A percentile compares a stretch with the other conserved stretches of the same genome.
Conservation (phyloP, 2,329 filamentous ascomycete species). For the Gremmenia infestans region DNA sequence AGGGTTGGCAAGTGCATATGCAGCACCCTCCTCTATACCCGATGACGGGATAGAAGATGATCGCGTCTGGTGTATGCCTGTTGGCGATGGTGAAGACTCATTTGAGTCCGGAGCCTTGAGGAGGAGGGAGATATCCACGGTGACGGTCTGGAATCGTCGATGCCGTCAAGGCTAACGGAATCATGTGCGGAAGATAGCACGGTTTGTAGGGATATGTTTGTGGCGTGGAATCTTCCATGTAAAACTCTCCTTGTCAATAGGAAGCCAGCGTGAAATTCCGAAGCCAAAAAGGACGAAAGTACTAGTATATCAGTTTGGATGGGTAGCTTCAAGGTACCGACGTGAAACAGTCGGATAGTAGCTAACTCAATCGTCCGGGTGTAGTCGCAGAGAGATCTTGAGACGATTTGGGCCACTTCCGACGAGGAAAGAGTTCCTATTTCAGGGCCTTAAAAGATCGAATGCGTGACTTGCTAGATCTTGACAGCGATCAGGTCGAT, state of each 20-base stretch:
- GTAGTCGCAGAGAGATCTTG: constrained; percentile 27
- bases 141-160: constrained; percentile 48
- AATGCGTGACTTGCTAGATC: constrained; percentile 39
- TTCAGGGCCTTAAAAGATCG: constrained; percentile 36
- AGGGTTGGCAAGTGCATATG: constrained; percentile 22
- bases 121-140: constrained; percentile 92
- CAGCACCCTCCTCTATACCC: constrained; percentile 19
- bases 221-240: constrained; percentile 10
- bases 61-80: constrained; percentile 33
- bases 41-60: constrained; percentile 26
- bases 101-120: constrained; percentile 72
- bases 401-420: constrained; percentile 26
- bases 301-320: constrained; percentile 14
- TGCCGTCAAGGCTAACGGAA: constrained; percentile 32
- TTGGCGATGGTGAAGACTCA: constrained; percentile 55
- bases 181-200: constrained; percentile 27
- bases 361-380: constrained; percentile 17
- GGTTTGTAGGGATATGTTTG: constrained; percentile 14
- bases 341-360: constrained; percentile 24
- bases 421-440: constrained; percentile 30
- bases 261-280: constrained; percentile 10
- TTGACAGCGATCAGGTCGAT: constrained; percentile 40
- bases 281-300: constrained; percentile 14
- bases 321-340: constrained; percentile 21
- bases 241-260: constrained; percentile 15